These are phyloP conservation scores for Diospyros lotus DNA, from an alignment of 148 eudicot genomes.

Conservation along the genomic window DNA sequence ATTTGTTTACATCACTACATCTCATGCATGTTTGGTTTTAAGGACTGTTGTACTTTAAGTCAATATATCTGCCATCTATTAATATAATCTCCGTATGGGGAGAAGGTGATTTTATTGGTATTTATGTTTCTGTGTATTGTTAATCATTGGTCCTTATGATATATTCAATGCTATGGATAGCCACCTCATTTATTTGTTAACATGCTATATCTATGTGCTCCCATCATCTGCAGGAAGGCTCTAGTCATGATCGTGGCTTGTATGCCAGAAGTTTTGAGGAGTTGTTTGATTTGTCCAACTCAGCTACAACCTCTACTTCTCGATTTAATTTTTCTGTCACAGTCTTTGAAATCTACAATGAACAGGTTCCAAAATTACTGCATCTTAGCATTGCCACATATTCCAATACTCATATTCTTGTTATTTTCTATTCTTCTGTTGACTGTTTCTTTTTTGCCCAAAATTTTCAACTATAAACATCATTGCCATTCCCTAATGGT, in stretches of 20 bases:
- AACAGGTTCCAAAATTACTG: conserved; percentile 56
- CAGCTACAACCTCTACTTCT: conserved; percentile 74
- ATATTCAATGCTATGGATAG: conserved; percentile 1
- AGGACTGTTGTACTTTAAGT: not conserved
- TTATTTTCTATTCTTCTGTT: not conserved
- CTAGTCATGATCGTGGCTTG: conserved; percentile 97
- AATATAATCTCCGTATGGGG: not conserved
- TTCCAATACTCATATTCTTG: not conserved
- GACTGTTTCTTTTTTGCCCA: conserved; percentile 2
- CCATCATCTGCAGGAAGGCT: conserved; percentile 78
- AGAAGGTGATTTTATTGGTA: not conserved
- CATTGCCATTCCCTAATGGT: conserved; percentile 12
- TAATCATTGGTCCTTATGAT: not conserved
- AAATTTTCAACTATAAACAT: not conserved
- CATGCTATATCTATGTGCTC: conserved; percentile 3
- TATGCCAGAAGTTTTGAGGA: conserved; percentile 95
- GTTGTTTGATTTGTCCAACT: conserved; percentile 90
- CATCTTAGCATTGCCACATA: not conserved
- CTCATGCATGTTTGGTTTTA: not conserved
- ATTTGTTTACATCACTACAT: not conserved
- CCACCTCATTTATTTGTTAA: not conserved
- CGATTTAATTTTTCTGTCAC: conserved; percentile 70
- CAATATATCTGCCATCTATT: not conserved
- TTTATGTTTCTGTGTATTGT: not conserved
- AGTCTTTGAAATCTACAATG: conserved; percentile 78